These are phyloP conservation scores for Buddleja alternifolia DNA, from an alignment of 257 asterid genomes.

Conservation along the genomic window DNA sequence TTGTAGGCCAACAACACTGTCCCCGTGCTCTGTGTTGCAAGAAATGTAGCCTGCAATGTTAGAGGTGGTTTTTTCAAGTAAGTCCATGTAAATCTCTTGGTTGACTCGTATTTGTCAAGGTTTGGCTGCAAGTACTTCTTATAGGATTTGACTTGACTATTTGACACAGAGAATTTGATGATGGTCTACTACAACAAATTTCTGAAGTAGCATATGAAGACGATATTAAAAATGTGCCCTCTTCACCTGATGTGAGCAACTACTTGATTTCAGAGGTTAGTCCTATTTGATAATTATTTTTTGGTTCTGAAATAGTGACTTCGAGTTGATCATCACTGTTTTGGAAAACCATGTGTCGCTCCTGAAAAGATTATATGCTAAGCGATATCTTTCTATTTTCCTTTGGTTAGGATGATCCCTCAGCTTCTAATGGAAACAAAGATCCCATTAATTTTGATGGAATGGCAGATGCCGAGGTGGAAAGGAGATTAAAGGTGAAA, in stretches of 20 bases:
- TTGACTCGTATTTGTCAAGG: conserved; percentile 23
- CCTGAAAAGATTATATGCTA: conserved; percentile 17
- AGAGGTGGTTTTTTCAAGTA: conserved; percentile 98
- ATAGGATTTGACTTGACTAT: conserved; percentile 33
- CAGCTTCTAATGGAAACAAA: conserved; percentile 69
- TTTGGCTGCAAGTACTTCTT: conserved; percentile 24
- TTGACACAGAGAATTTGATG: conserved; percentile 85
- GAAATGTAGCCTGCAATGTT: conserved; percentile 97
- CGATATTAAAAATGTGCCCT: conserved; percentile 54
- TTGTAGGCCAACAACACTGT: conserved; percentile 77
- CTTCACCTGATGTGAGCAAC: conserved; percentile 89
- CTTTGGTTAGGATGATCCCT: conserved; percentile 71
- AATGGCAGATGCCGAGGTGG: conserved; percentile 85
- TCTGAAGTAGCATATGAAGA: conserved; percentile 86
- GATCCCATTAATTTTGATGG: conserved; percentile 81
- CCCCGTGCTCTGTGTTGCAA: conserved; percentile 94
- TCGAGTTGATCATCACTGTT: conserved; percentile 1
- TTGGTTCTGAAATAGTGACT: conserved; percentile 11
- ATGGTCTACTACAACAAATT: conserved; percentile 72
- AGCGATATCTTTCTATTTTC: conserved; percentile 23
- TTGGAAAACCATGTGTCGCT: neutral
- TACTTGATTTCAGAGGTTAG: conserved; percentile 79
- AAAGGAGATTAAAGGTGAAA: conserved; percentile 88
- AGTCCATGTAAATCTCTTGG: conserved; percentile 32
- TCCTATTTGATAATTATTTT: conserved; percentile 2